Conservation (phyloP, 2,329 filamentous ascomycete species). For the Macrophomina phaseolina region DNA sequence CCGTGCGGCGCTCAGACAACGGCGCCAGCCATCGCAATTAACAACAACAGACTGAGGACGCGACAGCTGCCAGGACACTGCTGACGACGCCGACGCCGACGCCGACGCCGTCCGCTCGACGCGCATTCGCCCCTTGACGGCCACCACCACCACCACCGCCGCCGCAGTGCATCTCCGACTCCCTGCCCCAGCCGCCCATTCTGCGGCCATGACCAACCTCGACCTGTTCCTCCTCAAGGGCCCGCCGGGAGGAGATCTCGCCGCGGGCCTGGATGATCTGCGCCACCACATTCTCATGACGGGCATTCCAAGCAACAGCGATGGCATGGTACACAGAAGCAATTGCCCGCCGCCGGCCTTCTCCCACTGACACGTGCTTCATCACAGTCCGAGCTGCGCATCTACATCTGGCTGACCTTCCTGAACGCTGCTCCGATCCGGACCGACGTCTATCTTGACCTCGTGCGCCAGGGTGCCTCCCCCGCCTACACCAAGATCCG, state of each 20-base stretch:
- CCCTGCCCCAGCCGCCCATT: background rate
- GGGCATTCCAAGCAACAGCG: conserved; percentile 76
- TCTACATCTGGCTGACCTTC: conserved; percentile 95
- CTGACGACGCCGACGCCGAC: background rate
- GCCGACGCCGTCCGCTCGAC: conserved; percentile 5
- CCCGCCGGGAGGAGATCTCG: conserved; percentile 72
- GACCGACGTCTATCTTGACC: conserved; percentile 85
- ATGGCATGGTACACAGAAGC: conserved; percentile 72
- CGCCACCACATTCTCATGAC: conserved; percentile 76
- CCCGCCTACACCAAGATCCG: conserved; percentile 97
- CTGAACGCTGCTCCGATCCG: conserved; percentile 84
- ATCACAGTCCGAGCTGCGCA: conserved; percentile 81
- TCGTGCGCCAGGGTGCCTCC: conserved; percentile 91
- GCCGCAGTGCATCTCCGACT: conserved; percentile 2
- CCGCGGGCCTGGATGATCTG: conserved; percentile 70
- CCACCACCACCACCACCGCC: background rate
- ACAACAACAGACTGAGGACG: conserved; percentile 13
- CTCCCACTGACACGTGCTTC: conserved; percentile 24
- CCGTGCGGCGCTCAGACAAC: conserved; percentile 16
- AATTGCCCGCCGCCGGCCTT: background rate
- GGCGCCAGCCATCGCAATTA: conserved; percentile 25
- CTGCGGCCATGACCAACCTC: conserved; percentile 53
- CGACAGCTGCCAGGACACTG: background rate
- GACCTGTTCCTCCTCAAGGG: conserved; percentile 82
- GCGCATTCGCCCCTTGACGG: background rate